phyloP scores from a whole-genome alignment of 73 alveolate genomes.

The Breviolum minutum region DNA sequence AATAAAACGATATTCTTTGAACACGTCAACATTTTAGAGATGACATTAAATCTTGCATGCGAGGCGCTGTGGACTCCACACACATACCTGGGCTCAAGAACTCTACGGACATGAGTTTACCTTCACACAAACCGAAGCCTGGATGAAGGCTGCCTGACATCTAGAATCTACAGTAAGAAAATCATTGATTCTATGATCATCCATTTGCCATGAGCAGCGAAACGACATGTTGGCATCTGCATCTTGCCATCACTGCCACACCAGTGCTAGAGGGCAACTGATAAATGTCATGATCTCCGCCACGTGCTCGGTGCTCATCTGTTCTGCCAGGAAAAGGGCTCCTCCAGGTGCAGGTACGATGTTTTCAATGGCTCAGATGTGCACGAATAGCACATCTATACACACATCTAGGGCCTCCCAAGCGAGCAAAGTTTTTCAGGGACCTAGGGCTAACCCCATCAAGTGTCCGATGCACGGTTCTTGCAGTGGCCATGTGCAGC shows the following conservation, averaged over 20 bases:
- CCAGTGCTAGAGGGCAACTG: background rate
- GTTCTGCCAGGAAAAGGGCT: slow-evolving; percentile 39
- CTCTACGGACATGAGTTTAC: background rate
- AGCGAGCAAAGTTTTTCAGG: slow-evolving; percentile 1
- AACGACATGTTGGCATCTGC: background rate
- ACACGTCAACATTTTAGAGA: background rate
- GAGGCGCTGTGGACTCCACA: slow-evolving; percentile 16
- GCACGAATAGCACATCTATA: no score
- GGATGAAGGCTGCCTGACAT: no score
- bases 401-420: slow-evolving; percentile 2
- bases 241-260: background rate
- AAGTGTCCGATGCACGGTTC: background rate
- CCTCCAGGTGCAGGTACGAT: background rate
- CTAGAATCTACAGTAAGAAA: no score
- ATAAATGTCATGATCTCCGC: slow-evolving; percentile 53
- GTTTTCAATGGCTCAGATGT: background rate
- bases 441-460: background rate
- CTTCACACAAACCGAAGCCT: background rate
- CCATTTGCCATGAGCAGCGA: background rate
- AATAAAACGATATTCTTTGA: no score
- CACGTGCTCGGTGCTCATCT: slow-evolving; percentile 64
- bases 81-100: background rate
- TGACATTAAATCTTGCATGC: background rate
- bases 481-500: background rate
- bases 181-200: background rate